Evolutionary conservation across 2,329 filamentous ascomycete species (phyloP).

Genomic region (Aspergillus sp.): DNA sequence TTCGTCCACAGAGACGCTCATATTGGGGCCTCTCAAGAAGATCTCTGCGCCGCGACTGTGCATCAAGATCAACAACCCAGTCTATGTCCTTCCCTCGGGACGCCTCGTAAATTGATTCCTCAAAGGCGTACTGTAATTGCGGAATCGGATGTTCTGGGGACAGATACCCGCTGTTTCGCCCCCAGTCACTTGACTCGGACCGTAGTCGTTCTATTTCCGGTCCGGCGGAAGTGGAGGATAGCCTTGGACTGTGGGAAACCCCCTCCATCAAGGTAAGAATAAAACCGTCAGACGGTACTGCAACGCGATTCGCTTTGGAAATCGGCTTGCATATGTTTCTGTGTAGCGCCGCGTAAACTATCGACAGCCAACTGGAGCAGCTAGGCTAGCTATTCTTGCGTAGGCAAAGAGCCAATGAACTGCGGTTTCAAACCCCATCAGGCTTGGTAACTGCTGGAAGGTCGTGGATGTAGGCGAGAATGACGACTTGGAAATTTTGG

Average conservation of each 20-base stretch:
- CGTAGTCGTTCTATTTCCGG: conserved; percentile 4
- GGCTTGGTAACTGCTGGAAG: neutral
- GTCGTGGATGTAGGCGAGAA: neutral
- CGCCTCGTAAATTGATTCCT: conserved; percentile 46
- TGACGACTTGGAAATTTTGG: too few species aligned
- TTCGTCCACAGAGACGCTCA: conserved; percentile 68
- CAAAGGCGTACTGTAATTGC: conserved; percentile 47
- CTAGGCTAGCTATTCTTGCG: neutral
- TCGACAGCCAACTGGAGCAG: neutral
- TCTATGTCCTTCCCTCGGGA: conserved; percentile 22
- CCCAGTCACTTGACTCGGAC: conserved; percentile 3
- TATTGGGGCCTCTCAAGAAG: conserved; percentile 68
- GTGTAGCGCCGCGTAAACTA: neutral
- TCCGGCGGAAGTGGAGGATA: conserved; percentile 5
- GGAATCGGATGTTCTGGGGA: conserved; percentile 41
- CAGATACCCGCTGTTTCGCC: conserved; percentile 6
- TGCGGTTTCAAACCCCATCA: conserved; percentile 11
- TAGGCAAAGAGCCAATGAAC: conserved; percentile 8
- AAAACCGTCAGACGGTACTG: neutral
- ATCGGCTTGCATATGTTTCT: neutral
- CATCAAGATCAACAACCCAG: conserved; percentile 38
- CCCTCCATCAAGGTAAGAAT: conserved; percentile 6
- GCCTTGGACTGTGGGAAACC: neutral
- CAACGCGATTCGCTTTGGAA: neutral
- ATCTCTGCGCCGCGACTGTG: conserved; percentile 57